Percentiles rank a stretch among this genome's conserved stretches.
phyloP scores from a whole-genome alignment of 495 filamentous ascomycete genomes.

The Penicillium antarcticum region DNA sequence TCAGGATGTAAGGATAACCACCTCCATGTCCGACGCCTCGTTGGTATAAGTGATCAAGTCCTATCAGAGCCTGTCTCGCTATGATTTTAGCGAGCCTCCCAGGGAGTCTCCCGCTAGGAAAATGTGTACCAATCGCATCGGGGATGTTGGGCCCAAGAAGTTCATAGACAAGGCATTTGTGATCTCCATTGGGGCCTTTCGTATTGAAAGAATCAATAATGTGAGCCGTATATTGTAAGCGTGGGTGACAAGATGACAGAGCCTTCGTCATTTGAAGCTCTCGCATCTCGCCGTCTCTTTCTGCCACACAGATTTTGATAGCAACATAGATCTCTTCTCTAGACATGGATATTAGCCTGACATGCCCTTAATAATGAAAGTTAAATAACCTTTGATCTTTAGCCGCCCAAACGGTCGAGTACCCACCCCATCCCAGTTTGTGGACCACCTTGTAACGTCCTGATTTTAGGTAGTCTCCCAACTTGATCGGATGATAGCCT shows the following conservation, averaged over 20 bases:
- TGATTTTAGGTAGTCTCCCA: conserved; percentile 35
- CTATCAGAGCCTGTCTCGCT: conserved; percentile 39
- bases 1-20: conserved; percentile 11
- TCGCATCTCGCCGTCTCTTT: conserved; percentile 14
- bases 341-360: conserved; percentile 12
- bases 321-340: conserved; percentile 25
- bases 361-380: conserved; percentile 1
- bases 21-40: conserved; percentile 42
- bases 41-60: conserved; percentile 39
- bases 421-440: conserved; percentile 47
- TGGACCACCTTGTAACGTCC: conserved; percentile 44
- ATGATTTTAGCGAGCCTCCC: conserved; percentile 39
- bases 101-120: conserved; percentile 33
- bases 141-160: conserved; percentile 40
- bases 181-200: conserved; percentile 42
- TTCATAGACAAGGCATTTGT: conserved; percentile 46
- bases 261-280: conserved; percentile 24
- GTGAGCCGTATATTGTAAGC: conserved; percentile 23
- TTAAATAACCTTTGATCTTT: conserved; percentile 31
- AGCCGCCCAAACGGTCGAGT: conserved; percentile 50
- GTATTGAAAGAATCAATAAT: conserved; percentile 40
- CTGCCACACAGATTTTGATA: conserved; percentile 28
- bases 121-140: conserved; percentile 24
- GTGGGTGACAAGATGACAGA: conserved; percentile 17
- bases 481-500: conserved; percentile 43